Evolutionary conservation across 257 asterid species (phyloP), one percentile per base, ranked within the genome.

Genomic region (Cinchona pubescens): DNA sequence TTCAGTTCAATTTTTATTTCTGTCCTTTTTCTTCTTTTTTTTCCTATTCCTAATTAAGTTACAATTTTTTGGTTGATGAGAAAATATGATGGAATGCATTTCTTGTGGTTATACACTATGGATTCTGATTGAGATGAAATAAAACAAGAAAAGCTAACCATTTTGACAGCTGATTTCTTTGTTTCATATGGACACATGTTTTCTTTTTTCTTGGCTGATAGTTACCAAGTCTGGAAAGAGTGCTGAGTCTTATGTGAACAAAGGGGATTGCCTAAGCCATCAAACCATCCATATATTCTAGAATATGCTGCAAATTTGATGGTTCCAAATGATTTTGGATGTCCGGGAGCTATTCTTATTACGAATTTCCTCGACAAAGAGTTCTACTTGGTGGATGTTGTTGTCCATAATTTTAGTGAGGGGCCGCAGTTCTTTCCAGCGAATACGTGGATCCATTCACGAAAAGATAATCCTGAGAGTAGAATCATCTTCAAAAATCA

Each of bases 371-470:
- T 88, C 63, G 96, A 86, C 83, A 93, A 87, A 73, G 98, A 93
- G 87, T 79, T 91, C 82, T 85, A 79, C 87, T 76, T 91, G 78
- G 80, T 89, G 87, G 94, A 93, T 82, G 77, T 91, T 75, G 89
- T 93, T 45, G 90, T 93, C 71, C 96, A 87, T 76, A 94, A 91
- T 65, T 88, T 91, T 63, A 76, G 86, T 38, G 74, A 83, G 21
- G 90, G 92, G 30, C 96, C 96, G 21, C 10, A 86, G 25, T 86
- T 89, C 87, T 93, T 93, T 79, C 78, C 81, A 63, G 96, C 96
- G 0, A 83, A 88, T 71, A 87, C 98, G n/a, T 93, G 98, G 97
- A 93, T 93, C 75, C 96, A 91, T 79, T 82, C 98, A 7, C 86
- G 83, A 66, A 93, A 87, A 76, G 91, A 87, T 63, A 87, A 89